Percentiles rank a stretch among this genome's conserved stretches.
Conservation (phyloP, 192 early-diverging fungal species). For the Mortierella antarctica region DNA sequence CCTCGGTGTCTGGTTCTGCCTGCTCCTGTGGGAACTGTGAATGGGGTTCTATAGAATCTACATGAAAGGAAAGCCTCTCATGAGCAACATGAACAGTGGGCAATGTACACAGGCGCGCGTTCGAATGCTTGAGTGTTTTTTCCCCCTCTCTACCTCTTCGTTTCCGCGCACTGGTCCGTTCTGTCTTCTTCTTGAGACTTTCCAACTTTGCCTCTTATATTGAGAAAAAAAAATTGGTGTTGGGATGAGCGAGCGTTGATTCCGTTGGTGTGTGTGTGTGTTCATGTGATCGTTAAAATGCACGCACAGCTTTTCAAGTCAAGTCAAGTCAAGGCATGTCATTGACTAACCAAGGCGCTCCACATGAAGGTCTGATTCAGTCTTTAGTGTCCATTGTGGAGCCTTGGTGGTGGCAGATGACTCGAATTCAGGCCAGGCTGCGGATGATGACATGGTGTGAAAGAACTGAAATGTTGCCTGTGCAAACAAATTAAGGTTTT, state of each 20-base stretch:
- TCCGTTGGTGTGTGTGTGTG: not conserved
- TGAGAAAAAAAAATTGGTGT: not conserved
- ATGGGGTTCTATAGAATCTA: not conserved
- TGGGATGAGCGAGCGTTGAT: not conserved
- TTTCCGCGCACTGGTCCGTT: not conserved
- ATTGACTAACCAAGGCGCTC: constrained; percentile 29
- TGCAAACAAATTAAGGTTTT: not conserved
- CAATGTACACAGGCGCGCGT: not conserved
- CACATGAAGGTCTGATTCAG: constrained; percentile 49
- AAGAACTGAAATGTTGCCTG: not conserved
- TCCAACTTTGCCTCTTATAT: constrained; percentile 32
- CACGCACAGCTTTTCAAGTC: no score
- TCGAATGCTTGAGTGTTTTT: not conserved
- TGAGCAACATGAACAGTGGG: no score
- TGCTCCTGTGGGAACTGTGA: not conserved
- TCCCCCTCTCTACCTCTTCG: not conserved
- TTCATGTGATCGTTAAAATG: no score
- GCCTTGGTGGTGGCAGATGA: not conserved
- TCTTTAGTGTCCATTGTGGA: constrained; percentile 34
- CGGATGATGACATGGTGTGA: not conserved
- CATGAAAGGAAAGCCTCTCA: not conserved
- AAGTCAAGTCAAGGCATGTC: no score
- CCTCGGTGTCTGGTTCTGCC: constrained; percentile 30
- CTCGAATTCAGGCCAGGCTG: constrained; percentile 40
- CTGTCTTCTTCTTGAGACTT: constrained; percentile 20